These are phyloP conservation scores for Cocos nucifera DNA, from an alignment of 176 grass and related monocot species.

Conservation along the genomic window DNA sequence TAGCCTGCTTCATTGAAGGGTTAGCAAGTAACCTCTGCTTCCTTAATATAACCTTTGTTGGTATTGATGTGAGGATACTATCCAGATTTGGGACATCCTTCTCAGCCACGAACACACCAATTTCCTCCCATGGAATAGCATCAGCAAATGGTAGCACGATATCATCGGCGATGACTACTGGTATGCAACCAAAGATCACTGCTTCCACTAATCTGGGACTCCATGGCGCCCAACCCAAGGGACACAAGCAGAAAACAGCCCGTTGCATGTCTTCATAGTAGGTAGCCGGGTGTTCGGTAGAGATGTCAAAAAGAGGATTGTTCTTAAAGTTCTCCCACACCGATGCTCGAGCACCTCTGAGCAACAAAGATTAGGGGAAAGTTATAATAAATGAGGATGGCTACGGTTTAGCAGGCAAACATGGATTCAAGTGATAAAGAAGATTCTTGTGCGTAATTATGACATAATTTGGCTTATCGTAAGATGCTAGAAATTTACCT, in stretches of 20 bases:
- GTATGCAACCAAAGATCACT: constrained; percentile 15
- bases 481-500: constrained; percentile 17
- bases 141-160: constrained; percentile 8
- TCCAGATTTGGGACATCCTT: constrained; percentile 7
- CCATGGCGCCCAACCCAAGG: constrained; percentile 11
- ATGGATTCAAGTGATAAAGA: no score
- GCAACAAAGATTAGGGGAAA: background rate
- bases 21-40: constrained; percentile 5
- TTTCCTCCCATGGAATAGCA: constrained; percentile 12
- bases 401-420: no score
- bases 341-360: constrained; percentile 12
- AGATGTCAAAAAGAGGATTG: constrained; percentile 11
- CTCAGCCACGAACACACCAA: constrained; percentile 11
- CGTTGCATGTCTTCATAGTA: constrained; percentile 14
- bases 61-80: background rate
- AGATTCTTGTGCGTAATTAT: no score
- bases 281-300: background rate
- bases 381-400: background rate
- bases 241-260: constrained; percentile 8
- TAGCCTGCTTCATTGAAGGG: constrained; percentile 5
- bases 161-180: constrained; percentile 5
- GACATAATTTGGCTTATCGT: no score
- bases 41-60: background rate
- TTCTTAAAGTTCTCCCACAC: constrained; percentile 9
- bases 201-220: constrained; percentile 10